These are phyloP conservation scores for Hansenula sp. DNA, from an alignment of 1,139 yeast species.

Conservation along the genomic window DNA sequence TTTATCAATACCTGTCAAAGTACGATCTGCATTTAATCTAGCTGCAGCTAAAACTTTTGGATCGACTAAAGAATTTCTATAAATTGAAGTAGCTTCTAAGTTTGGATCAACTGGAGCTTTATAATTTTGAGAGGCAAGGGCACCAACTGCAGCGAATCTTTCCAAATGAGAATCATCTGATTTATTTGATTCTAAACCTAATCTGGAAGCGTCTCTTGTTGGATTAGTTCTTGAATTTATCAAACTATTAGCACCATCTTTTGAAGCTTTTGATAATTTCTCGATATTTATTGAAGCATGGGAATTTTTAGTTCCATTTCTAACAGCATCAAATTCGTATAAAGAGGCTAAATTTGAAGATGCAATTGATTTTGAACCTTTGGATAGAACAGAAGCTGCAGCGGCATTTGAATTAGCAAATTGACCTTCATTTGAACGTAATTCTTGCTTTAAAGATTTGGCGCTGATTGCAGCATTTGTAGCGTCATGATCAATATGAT, in stretches of 20 bases:
- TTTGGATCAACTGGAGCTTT: slow-evolving; percentile 20
- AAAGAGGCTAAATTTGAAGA: slow-evolving; percentile 28
- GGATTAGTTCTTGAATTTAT: slow-evolving; percentile 41
- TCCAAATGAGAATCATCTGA: slow-evolving; percentile 14
- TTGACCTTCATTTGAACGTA: neutral
- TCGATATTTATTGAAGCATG: slow-evolving; percentile 24
- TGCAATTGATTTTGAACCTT: slow-evolving; percentile 27
- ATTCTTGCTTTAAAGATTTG: slow-evolving; percentile 16
- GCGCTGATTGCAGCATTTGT: slow-evolving; percentile 37
- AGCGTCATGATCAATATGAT: slow-evolving; percentile 33
- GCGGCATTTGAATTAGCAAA: slow-evolving; percentile 24
- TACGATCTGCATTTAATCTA: slow-evolving; percentile 49
- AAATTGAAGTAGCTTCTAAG: slow-evolving; percentile 18
- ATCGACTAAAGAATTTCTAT: slow-evolving; percentile 40
- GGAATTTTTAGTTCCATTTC: slow-evolving; percentile 33
- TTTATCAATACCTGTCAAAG: slow-evolving; percentile 41
- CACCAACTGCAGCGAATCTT: slow-evolving; percentile 32
- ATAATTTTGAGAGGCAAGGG: slow-evolving; percentile 31
- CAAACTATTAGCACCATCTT: slow-evolving; percentile 16
- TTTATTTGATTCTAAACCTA: slow-evolving; percentile 38
- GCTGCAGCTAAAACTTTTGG: slow-evolving; percentile 61
- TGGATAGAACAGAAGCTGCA: slow-evolving; percentile 16
- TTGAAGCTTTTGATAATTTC: slow-evolving; percentile 26
- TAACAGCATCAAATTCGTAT: slow-evolving; percentile 37
- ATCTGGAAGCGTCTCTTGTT: slow-evolving; percentile 31